Conservation (phyloP, 306 rosid species). For the Medicago arabica region DNA sequence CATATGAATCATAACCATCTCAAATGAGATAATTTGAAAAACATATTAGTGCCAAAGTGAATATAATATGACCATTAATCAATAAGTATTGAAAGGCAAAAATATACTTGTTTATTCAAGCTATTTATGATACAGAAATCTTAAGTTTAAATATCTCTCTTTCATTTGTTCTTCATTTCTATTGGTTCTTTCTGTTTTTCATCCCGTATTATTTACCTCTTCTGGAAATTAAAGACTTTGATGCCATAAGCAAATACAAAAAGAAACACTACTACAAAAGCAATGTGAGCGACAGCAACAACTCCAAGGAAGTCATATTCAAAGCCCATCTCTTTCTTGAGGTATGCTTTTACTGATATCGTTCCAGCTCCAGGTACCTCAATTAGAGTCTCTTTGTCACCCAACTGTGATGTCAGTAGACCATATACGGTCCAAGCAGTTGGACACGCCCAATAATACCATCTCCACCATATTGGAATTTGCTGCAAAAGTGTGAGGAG, state of each 20-base stretch:
- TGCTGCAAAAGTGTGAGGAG: constrained; percentile 44
- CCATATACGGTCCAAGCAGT: constrained; percentile 66
- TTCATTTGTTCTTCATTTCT: background rate
- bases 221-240: constrained; percentile 62
- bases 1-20: constrained; percentile 1
- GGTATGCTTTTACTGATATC: constrained; percentile 47
- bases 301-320: constrained; percentile 55
- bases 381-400: constrained; percentile 42
- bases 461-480: constrained; percentile 74
- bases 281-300: constrained; percentile 58
- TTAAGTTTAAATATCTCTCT: background rate
- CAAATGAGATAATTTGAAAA: background rate
- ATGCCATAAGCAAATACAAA: constrained; percentile 59
- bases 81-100: background rate
- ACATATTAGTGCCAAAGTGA: constrained; percentile 8
- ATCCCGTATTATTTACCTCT: constrained; percentile 41
- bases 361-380: constrained; percentile 47
- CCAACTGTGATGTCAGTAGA: constrained; percentile 62
- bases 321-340: constrained; percentile 46
- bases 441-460: constrained; percentile 65
- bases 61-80: background rate
- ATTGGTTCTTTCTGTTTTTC: constrained; percentile 14
- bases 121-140: constrained; percentile 9
- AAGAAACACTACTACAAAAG: constrained; percentile 46
- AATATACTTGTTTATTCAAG: background rate